Evolutionary conservation across 192 early-diverging fungal genomes (phyloP), one percentile per base, ranked within the genome.

Genomic region (Umbelopsis sp.): DNA sequence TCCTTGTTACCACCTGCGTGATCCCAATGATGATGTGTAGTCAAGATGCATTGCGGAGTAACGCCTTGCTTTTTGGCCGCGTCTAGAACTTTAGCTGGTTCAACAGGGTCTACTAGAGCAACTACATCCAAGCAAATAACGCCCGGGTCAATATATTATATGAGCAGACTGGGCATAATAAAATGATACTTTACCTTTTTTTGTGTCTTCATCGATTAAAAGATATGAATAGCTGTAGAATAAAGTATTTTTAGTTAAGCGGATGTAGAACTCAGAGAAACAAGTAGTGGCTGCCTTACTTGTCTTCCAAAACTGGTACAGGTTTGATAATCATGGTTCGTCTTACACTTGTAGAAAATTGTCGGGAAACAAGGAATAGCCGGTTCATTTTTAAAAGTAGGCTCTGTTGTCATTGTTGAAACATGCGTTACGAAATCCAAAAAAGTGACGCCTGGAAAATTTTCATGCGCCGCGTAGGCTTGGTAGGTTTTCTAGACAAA

Each of bases 11-110:
- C 78, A 44, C 74, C 74, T 23, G 78, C 78, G 51, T 80, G 78
- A 49, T 80, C 78, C 70, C 67, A 72, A 61, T 80, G 78, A 35
- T 80, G 78, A 52, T 80, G 78, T 1, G 78, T 80, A 5, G 78
- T 80, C 16, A 80, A 44, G 30, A 80, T 76, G 22, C 78, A 76
- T 66, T 66, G 20, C 44, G 44, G 65, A 50, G 45, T 64, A 49
- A 61, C 78, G 12, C 74, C 72, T 41, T 72, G 70, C 13, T 66
- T 25, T 3, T 76, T 46, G 20, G 73, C 20, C 8, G 71, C 74
- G 22, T 46, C 45, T 1, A 80, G 47, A 1, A 80, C 65, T 22
- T 80, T 76, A 12, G 51, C 41, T 6, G 78, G 78, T 35, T 80
- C 78, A 11, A 73, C 78, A 15, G 78, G 78, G 22, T 80, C 78